Conservation (phyloP, 1,284 basidiomycete species). For the Marasmius oreades region DNA sequence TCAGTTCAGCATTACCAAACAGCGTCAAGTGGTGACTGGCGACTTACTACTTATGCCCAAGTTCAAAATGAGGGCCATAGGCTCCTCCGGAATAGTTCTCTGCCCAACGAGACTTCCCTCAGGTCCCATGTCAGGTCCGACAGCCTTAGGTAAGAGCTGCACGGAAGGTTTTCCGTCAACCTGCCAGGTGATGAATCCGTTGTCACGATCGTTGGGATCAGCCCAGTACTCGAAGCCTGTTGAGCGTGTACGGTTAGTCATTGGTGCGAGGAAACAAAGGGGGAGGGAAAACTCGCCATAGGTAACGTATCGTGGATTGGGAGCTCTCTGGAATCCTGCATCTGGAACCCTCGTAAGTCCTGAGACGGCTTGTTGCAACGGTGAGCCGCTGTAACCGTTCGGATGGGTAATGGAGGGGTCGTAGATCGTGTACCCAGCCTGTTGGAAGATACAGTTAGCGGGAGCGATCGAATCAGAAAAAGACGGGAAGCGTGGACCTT, state of each 20-base stretch:
- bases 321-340: slow-evolving; percentile 23
- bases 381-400: neutral
- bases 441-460: slow-evolving; percentile 21
- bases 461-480: neutral
- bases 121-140: slow-evolving; percentile 48
- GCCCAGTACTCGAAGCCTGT: slow-evolving; percentile 72
- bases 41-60: slow-evolving; percentile 62
- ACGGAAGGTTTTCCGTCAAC: slow-evolving; percentile 47
- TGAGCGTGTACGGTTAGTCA: too few relatives aligned
- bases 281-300: slow-evolving; percentile 2
- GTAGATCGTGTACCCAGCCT: slow-evolving; percentile 36
- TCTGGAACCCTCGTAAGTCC: neutral
- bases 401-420: neutral
- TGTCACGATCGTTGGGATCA: slow-evolving; percentile 46
- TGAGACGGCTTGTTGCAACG: neutral
- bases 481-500: slow-evolving; percentile 26
- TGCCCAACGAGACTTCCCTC: slow-evolving; percentile 47
- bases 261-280: slow-evolving; percentile 8
- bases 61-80: slow-evolving; percentile 65
- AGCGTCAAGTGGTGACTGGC: neutral
- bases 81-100: slow-evolving; percentile 72
- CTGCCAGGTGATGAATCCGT: slow-evolving; percentile 68
- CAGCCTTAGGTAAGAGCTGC: slow-evolving; percentile 49
- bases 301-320: neutral
- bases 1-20: neutral